A percentile compares a stretch with the other conserved stretches of the same genome.
phyloP scores from a whole-genome alignment of 2,329 filamentous ascomycete genomes.

The Didymella segeticola region DNA sequence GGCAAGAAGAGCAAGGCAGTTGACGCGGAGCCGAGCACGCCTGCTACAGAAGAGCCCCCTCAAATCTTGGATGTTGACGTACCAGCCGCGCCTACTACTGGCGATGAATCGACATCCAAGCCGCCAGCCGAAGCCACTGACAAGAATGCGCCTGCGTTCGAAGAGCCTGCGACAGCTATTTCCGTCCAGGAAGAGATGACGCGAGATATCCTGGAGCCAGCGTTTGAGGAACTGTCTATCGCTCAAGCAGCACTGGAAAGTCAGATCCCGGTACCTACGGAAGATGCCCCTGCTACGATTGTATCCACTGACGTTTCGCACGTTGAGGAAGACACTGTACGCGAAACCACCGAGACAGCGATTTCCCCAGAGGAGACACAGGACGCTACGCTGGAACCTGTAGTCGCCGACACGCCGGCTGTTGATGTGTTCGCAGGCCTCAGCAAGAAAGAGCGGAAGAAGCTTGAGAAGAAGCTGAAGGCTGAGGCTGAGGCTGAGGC shows the following conservation, averaged over 20 bases:
- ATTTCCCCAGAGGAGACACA: not conserved
- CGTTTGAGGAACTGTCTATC: not conserved
- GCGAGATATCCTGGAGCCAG: constrained; percentile 1
- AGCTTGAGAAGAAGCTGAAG: constrained; percentile 27
- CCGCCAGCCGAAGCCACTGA: constrained; percentile 1
- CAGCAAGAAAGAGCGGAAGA: constrained; percentile 36
- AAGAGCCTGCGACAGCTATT: not conserved
- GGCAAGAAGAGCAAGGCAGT: constrained; percentile 23
- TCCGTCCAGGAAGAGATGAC: not conserved
- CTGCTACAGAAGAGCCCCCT: constrained; percentile 9
- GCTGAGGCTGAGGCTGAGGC: constrained; percentile 7
- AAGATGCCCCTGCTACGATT: not conserved
- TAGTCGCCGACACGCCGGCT: not conserved
- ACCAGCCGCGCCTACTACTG: not conserved
- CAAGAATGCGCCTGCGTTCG: not conserved
- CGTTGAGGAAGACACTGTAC: not conserved
- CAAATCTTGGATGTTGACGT: not conserved
- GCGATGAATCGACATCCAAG: not conserved
- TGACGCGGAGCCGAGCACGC: constrained; percentile 19
- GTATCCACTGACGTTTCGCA: not conserved
- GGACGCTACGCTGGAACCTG: not conserved
- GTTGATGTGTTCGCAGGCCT: constrained; percentile 38
- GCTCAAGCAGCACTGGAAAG: not conserved
- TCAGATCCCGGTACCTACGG: not conserved
- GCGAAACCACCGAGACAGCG: not conserved